Evolutionary conservation across 805 yeast genomes (phyloP), one percentile per base, ranked within the genome.

Genomic region (Candida taoyuanica): DNA sequence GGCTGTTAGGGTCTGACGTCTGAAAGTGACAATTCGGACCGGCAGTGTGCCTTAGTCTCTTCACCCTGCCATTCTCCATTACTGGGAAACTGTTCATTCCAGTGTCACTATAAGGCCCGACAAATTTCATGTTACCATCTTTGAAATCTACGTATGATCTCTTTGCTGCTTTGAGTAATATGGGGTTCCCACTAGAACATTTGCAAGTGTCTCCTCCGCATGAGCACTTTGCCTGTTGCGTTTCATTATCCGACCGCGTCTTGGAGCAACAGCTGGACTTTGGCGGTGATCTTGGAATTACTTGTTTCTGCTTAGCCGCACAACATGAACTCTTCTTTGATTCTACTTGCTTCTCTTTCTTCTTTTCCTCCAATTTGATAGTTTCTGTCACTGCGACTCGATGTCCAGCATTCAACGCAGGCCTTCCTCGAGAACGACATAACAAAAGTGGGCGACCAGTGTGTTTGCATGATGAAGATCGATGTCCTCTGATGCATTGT

Each of bases 401-500:
- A 21, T 52, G 58, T 0, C 50, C 47, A 14, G 53, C 73, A 32
- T 69, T 74, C 11, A 73, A 67, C 25, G 72, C 65, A 0, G 94
- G 94, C 19, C 95, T 59, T 4, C 95, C 95, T 18, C 39, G 13
- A 5, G 39, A 30, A 11, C 39, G 33, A 30, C 39, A 35, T 30
- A 35, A n/a, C 9, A 35, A 13, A 31, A 85, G 64, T 0, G 93
- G 87, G 28, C 95, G 64, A 33, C 70, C 64, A 28, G 78, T 74
- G 58, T 85, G 95, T 39, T 76, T 76, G 56, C 95, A 85, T 39
- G 80, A 74, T 3, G 87, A 76, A 0, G 93, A 81, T 17, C 95
- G 63, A 53, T 85, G 95, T 17, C 95, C 95, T 23, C 95, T 65
- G 19, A 85, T 83, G 53, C 95, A 85, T 58, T 78, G 81, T 36